Evolutionary conservation across 805 yeast species (phyloP), one percentile per base, ranked within the genome.

Genomic region (Ogataea angusta): DNA sequence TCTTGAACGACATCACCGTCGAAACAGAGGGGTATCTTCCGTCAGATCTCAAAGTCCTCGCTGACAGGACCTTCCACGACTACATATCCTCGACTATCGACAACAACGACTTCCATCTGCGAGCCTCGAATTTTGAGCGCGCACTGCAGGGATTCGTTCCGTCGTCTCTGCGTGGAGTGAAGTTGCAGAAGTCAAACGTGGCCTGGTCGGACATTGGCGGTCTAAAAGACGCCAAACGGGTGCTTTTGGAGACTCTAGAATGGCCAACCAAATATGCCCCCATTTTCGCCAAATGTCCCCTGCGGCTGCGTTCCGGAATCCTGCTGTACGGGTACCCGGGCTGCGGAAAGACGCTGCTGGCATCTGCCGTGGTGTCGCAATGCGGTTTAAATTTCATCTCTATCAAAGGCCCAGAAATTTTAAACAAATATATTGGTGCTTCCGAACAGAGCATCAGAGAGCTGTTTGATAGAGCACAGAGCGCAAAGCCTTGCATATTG

Each of bases 181-280:
- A 88, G 57, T 67, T 90, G 9, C 88, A 88, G 50, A 88, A 85
- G 53, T 80, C 91, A 0, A 63, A 78, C 1, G 76, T 80, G 0
- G 73, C 75, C 33, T 91, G 99, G 99, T 53, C 70, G 2, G 95
- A 89, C 51, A 87, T 91, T 49, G 99, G 98, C 6, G 99, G 97
- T 0, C 67, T 91, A 40, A 66, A 66, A 14, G 83, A 79, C 12
- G 93, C 95, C 1, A 91, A 91, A 56, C 69, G 74, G 8, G 68
- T 87, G 0, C 64, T 91, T 8, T 61, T 88, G 37, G 98, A 91
- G 57, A 93, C 98, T 0, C 65, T 91, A 24, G 98, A 93, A 56
- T 91, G 97, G 97, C 99, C 99, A 2, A 87, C 95, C 1, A 88
- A 82, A 54, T 91, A 91, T 57, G 95, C 96, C 0, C 96, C 97